phyloP scores from a whole-genome alignment of 352 stramenopile species.

The Phytophthora vignae region DNA sequence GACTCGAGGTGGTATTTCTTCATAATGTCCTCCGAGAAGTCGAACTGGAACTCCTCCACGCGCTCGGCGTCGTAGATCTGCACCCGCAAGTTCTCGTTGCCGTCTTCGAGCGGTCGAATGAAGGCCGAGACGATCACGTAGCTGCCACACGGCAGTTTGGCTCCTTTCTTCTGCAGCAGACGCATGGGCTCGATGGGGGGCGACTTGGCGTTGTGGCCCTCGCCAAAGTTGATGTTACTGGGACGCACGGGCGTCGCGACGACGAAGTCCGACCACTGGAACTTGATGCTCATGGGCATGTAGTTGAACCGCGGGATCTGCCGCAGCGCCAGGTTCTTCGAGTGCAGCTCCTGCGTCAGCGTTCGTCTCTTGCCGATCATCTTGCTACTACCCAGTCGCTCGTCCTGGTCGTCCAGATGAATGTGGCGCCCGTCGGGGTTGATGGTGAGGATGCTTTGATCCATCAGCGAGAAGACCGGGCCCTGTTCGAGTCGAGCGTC shows the following conservation, averaged over 20 bases:
- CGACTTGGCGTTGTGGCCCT: conserved; percentile 33
- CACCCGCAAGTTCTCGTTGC: conserved; percentile 74
- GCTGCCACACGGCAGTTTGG: conserved; percentile 60
- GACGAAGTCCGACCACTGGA: conserved; percentile 82
- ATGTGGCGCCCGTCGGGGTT: conserved; percentile 57
- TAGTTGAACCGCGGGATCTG: conserved; percentile 79
- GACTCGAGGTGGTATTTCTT: conserved; percentile 58
- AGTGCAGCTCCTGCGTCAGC: conserved; percentile 66
- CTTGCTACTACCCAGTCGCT: conserved; percentile 39
- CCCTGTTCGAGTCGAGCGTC: conserved; percentile 61
- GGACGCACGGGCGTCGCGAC: conserved; percentile 57
- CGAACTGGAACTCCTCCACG: conserved; percentile 81
- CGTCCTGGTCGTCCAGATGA: conserved; percentile 55
- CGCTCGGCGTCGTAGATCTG: conserved; percentile 79
- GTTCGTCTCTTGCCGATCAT: conserved; percentile 69
- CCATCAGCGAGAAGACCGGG: conserved; percentile 58
- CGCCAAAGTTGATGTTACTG: conserved; percentile 18
- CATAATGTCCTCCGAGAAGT: conserved; percentile 74
- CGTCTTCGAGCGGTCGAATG: conserved; percentile 70
- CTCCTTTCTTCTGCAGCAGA: conserved; percentile 63
- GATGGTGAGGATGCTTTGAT: conserved; percentile 63
- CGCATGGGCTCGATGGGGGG: conserved; percentile 61
- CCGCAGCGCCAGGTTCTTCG: conserved; percentile 65
- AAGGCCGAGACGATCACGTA: conserved; percentile 80
- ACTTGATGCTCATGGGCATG: conserved; percentile 65